Base-by-base conservation (phyloP, 2,329 filamentous ascomycete species). In the Lachnellula suecica region DNA sequence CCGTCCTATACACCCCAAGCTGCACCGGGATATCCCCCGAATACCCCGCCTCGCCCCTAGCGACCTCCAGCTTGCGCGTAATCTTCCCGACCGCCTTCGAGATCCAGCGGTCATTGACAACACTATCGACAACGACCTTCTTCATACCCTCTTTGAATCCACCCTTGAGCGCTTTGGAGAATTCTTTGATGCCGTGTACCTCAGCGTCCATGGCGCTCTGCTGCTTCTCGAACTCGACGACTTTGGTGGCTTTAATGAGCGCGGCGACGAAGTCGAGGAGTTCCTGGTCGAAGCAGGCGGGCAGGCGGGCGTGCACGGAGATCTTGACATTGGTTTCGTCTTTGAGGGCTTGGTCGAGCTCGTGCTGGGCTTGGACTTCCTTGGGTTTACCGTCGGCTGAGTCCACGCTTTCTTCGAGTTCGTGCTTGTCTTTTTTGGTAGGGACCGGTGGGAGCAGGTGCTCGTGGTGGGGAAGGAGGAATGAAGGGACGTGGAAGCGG, bases 211-310 rank as follows among this genome's bases (percentile, higher is more conserved):
- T 57, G 11, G 46, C 56, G 11, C 58, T 60, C 2, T 53, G 66
- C 19, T 72, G 72, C 52, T 74, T 78, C 58, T 80, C 77, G 23
- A 75, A 66, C 58, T 81, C 78, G 42, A 80, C 77, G 34, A 81
- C 71, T 56, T 81, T 81, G n/a, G 74, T 79, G 0, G 78, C 78
- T 59, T 81, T 82, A n/a, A 80, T 72, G 1, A 80, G 66, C 1
- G 78, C 77, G 1, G 78, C 77, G n/a, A 75, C 67, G 62, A 79
- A 81, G 58, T 79, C 74, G 47, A 82, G 72, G 4, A 81, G 67
- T 19, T 74, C 72, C 54, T 80, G 77, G 52, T 79, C 72, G 53
- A 81, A 77, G 3, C 68, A 65, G 1, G 75, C 74, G 0, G 79
- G 79, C 2, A 81, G 64, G 38, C 73, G 72, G 4, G 69, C 76